These are phyloP conservation scores for Malus hybrid DNA, from an alignment of 331 rosid genomes.

Conservation along the genomic window DNA sequence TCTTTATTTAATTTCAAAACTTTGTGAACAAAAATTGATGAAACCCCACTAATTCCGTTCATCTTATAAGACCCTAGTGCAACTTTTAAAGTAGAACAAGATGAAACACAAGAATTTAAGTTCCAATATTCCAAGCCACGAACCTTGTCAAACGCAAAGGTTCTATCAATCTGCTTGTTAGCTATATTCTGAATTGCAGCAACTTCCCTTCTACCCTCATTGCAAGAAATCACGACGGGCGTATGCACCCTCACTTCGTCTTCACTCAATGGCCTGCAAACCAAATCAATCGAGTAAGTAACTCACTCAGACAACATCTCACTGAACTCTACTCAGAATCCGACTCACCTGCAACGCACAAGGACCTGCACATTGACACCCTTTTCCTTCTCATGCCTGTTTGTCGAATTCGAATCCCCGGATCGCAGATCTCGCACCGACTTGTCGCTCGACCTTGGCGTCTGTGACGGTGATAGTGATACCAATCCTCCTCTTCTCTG, in stretches of 20 bases:
- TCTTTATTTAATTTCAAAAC: not conserved
- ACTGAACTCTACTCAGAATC: slow-evolving; percentile 7
- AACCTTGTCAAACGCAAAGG: slow-evolving; percentile 94
- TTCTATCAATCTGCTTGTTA: slow-evolving; percentile 98
- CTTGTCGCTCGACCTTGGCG: slow-evolving; percentile 88
- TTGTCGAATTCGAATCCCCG: slow-evolving; percentile 75
- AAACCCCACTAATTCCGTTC: not conserved
- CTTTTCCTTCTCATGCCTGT: slow-evolving; percentile 76
- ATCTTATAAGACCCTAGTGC: not conserved
- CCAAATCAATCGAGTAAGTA: slow-evolving; percentile 11
- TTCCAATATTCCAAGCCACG: not conserved
- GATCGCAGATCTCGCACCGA: slow-evolving; percentile 93
- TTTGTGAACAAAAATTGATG: not conserved
- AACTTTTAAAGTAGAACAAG: not conserved
- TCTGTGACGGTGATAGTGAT: slow-evolving; percentile 84
- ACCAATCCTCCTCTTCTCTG: slow-evolving; percentile 82
- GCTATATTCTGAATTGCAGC: slow-evolving; percentile 87
- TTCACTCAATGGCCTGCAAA: slow-evolving; percentile 83
- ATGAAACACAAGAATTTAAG: not conserved
- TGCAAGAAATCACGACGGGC: slow-evolving; percentile 89
- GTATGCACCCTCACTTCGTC: slow-evolving; percentile 82
- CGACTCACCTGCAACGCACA: slow-evolving; percentile 86
- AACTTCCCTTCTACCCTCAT: slow-evolving; percentile 76
- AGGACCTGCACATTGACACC: slow-evolving; percentile 99
- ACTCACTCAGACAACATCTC: not conserved